Evolutionary conservation across 139 green algal genomes (phyloP).

Genomic region (Astrephomene gubernaculifera): DNA sequence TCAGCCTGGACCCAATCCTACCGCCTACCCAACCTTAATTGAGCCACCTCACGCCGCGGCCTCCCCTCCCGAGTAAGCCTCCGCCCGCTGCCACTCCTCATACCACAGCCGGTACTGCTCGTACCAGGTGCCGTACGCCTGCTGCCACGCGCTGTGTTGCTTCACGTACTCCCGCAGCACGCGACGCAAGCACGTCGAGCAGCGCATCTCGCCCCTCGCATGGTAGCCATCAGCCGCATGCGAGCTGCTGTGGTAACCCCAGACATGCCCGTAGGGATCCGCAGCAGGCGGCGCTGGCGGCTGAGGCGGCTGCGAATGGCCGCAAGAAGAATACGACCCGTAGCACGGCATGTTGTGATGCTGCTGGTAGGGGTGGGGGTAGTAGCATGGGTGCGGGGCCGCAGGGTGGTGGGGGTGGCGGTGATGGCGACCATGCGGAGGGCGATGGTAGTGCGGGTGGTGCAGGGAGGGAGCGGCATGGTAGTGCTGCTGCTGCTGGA

Average conservation of each 20-base stretch:
- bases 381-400: background rate
- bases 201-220: background rate
- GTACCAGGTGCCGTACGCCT: slow-evolving; percentile 44
- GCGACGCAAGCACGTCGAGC: slow-evolving; percentile 1
- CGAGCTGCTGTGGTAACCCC: too few species aligned
- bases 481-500: too few species aligned
- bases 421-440: background rate
- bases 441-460: background rate
- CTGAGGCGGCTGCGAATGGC: background rate
- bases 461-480: too few species aligned
- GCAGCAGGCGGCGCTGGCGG: too few species aligned
- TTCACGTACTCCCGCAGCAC: slow-evolving; percentile 23
- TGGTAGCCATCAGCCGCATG: background rate
- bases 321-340: background rate
- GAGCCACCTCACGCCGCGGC: too few species aligned
- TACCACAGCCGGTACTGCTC: slow-evolving; percentile 42
- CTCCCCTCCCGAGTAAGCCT: too few species aligned
- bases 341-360: background rate
- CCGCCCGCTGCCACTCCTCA: background rate
- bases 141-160: slow-evolving; percentile 36
- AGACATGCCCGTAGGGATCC: too few species aligned
- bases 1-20: too few species aligned
- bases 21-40: too few species aligned
- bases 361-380: background rate
- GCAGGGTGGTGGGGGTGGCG: background rate